Evolutionary conservation across 1,284 basidiomycete genomes (phyloP), one percentile per base, ranked within the genome.

Genomic region (Pterulicium gracile): DNA sequence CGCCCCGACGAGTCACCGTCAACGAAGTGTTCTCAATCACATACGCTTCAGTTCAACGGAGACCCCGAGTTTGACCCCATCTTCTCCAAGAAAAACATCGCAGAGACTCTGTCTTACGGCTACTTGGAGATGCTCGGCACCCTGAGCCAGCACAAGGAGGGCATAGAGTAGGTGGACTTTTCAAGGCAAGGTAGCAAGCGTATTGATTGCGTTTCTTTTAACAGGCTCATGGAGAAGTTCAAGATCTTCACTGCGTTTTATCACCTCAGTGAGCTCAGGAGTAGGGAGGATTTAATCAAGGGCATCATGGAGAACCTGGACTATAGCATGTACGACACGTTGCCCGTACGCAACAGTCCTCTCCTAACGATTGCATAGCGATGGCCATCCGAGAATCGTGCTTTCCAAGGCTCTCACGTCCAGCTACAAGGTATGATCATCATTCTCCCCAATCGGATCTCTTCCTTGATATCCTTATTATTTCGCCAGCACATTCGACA

Each of bases 61-160:
- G 67, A 71, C 10, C 75, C 79, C 0, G 77, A 77, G 47, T 73
- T 77, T 3, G 87, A 94, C 55, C 81, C 88, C 0, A 75, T 98
- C 45, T 90, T 98, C 55, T 92, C 93, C 2, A 86, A 85, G 58
- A 77, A 79, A 53, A 75, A 90, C 10, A 75, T 98, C 49, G 73
- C 85, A 42, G 81, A 85, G 27, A 95, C 92, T 0, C 64, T 98
- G 50, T 88, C 90, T 0, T 86, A 79, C 55, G 95, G 94, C 0
- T 98, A 98, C 62, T 82, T 99, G 52, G 93, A 97, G 58, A 93
- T 99, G 84, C 73, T 99, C 1, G 94, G 94, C 2, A 83, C 81
- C 1, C 68, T 98, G 36, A 95, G 89, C 63, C 89, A 85, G 56
- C 78, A 84, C 50, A 75, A 80, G 22, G 89, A 96, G 45, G 96